Conservation (phyloP, 208 protist species). For the Trypanosoma mega region DNA sequence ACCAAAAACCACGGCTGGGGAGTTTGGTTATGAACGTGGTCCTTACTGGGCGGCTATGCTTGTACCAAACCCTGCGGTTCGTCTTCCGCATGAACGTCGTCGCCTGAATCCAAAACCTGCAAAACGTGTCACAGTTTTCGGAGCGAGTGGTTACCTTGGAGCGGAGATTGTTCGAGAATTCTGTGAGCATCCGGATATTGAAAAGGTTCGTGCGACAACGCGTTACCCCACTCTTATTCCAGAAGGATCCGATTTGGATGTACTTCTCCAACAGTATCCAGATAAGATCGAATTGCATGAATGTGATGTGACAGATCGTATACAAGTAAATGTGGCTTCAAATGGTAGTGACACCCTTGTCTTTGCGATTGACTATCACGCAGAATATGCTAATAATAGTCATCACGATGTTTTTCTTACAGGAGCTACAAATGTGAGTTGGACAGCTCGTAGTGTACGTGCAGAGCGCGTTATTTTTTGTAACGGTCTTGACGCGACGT, state of each 20-base stretch:
- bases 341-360: conserved; percentile 92
- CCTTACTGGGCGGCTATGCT: conserved; percentile 89
- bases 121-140: conserved; percentile 87
- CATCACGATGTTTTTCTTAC: conserved; percentile 91
- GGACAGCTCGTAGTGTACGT: conserved; percentile 86
- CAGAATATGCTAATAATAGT: conserved; percentile 92
- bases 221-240: conserved; percentile 91
- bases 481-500: conserved; percentile 91
- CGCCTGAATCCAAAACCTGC: conserved; percentile 89
- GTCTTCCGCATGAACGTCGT: conserved; percentile 83
- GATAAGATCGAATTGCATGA: conserved; percentile 92
- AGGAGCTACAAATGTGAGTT: conserved; percentile 88
- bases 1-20: conserved; percentile 85
- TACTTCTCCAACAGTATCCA: conserved; percentile 80
- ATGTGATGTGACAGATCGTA: conserved; percentile 90
- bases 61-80: conserved; percentile 86
- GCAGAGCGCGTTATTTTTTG: conserved; percentile 89
- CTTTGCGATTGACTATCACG: conserved; percentile 88
- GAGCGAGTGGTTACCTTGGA: conserved; percentile 86
- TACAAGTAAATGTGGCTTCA: conserved; percentile 89
- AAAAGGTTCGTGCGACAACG: conserved; percentile 85
- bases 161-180: conserved; percentile 88
- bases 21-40: conserved; percentile 87
- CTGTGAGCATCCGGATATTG: conserved; percentile 87
- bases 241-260: conserved; percentile 80